Conservation (phyloP, 2,329 filamentous ascomycete genomes). For the Aspergillus eucalypticola region DNA sequence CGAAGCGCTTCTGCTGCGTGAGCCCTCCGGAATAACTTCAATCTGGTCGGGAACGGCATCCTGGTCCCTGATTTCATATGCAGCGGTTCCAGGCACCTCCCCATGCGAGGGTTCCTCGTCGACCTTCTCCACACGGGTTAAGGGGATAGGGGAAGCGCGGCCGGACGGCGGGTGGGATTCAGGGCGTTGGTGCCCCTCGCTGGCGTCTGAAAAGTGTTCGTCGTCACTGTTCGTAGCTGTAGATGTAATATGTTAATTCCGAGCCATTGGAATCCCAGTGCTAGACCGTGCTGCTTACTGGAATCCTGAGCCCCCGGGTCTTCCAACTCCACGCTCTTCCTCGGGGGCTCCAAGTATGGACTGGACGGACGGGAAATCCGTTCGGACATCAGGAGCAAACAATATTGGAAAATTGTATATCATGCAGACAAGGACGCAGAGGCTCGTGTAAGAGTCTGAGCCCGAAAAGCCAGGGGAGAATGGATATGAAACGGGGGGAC, state of each 20-base stretch:
- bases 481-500: conserved; percentile 19
- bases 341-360: conserved; percentile 53
- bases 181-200: conserved; percentile 52
- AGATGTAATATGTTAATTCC: conserved; percentile 6
- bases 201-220: conserved; percentile 67
- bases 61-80: conserved; percentile 58
- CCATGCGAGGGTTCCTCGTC: conserved; percentile 61
- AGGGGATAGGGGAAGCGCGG: conserved; percentile 57
- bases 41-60: conserved; percentile 67
- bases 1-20: conserved; percentile 43
- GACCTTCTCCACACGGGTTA: conserved; percentile 64
- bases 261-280: neutral
- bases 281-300: conserved; percentile 41
- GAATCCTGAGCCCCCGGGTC: conserved; percentile 59
- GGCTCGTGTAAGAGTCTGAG: conserved; percentile 4
- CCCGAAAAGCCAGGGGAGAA: conserved; percentile 14
- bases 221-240: conserved; percentile 55
- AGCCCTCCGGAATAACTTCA: conserved; percentile 55
- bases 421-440: conserved; percentile 21
- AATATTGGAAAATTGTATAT: conserved; percentile 14
- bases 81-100: conserved; percentile 62
- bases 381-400: conserved; percentile 38
- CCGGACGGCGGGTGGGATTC: conserved; percentile 41
- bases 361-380: conserved; percentile 39
- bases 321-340: conserved; percentile 57